Percentiles rank a stretch among this genome's conserved stretches.
These are phyloP conservation scores for Dictyostelium capitatum DNA, from an alignment of 78 protist species.

Conservation along the genomic window DNA sequence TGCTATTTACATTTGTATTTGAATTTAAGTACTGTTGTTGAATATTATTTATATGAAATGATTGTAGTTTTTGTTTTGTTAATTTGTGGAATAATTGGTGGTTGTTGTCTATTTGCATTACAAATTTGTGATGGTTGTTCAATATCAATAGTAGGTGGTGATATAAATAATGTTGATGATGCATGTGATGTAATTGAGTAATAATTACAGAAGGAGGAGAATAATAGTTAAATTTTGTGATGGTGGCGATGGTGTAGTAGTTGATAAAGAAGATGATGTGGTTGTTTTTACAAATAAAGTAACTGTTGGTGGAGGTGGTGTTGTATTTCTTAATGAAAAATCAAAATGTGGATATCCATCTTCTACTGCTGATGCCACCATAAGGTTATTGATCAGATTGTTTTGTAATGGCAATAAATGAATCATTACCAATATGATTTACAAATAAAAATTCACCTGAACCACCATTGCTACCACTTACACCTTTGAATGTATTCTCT, in stretches of 20 bases:
- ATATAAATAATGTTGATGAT: background rate
- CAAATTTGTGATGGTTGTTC: background rate
- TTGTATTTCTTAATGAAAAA: background rate
- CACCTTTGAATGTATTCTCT: background rate
- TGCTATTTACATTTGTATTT: too few species aligned
- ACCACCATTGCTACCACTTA: background rate
- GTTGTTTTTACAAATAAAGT: background rate
- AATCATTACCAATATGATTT: background rate
- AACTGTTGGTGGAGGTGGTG: background rate
- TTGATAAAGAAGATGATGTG: too few species aligned
- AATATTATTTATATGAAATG: too few species aligned
- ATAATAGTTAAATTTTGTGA: background rate
- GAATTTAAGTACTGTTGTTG: too few species aligned
- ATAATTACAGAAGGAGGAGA: background rate
- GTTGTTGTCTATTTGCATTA: too few species aligned
- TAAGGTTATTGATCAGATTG: background rate
- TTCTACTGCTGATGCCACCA: background rate
- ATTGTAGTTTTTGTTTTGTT: too few species aligned
- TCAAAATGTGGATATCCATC: constrained; percentile 26
- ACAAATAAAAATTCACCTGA: background rate
- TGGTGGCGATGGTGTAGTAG: background rate
- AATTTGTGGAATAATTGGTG: background rate
- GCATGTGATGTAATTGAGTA: background rate
- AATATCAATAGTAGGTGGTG: background rate
- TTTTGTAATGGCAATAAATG: background rate